Evolutionary conservation across 768 basidiomycete genomes (phyloP), one percentile per base, ranked within the genome.

Genomic region (Antrodiella citrinella): DNA sequence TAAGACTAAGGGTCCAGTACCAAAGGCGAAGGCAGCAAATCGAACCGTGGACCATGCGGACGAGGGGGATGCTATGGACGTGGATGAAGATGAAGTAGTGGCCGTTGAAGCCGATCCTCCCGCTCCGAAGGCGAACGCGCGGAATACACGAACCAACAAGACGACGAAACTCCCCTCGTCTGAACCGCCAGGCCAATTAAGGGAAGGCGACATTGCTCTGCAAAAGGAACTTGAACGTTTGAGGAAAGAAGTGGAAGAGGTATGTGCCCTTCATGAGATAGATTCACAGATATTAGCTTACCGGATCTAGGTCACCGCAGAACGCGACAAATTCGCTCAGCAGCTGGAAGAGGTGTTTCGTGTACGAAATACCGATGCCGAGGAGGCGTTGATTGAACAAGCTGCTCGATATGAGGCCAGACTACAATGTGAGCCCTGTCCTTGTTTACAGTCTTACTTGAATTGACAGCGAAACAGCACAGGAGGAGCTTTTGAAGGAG

Each of bases 281-380:
- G 3, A 12, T 12, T 22, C 23, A 22, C 3, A 19, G 49, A 24
- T 15, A 13, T 45, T 1, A 53, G 38, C 22, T 20, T 18, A 21
- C 12, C 15, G 30, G 20, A 18, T 26, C 1, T 23, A 64, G 59
- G 49, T 62, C 26, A 49, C 51, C 15, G 45, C 53, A 10, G 56
- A 65, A 52, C 49, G 57, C 47, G 61, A 65, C 46, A 57, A 58
- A 21, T 60, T 88, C 1, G 69, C 71, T 26, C 63, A 68, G 15
- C 81, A 84, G 50, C 54, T 89, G 15, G 76, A 87, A 39, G 80
- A 86, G 52, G 61, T 79, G 4, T 72, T 77, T 47, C 69, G 72
- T 26, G 65, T 81, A 38, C 76, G 84, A 42, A 63, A 71, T 38
- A 85, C 86, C 4, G 88, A 89, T 52, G 67, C 84, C 23, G 86